Evolutionary conservation across 805 yeast species (phyloP), one percentile per base, ranked within the genome.

Genomic region (Clavispora carvajalis): DNA sequence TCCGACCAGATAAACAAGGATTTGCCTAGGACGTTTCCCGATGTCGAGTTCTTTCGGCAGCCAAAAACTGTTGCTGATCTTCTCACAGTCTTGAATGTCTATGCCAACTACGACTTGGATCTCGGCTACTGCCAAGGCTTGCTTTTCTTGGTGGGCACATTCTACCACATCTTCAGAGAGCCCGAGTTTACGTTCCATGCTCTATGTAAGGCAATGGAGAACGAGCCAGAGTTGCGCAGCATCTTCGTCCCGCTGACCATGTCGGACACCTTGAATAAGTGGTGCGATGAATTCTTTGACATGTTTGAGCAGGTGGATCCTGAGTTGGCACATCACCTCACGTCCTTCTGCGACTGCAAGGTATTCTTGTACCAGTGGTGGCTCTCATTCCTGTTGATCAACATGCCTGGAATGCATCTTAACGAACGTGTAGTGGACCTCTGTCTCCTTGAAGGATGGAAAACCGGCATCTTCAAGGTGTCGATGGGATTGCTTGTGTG

Each of bases 91-190:
- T 62, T 80, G 44, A 76, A 80, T 41, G 85, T 82, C 1, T 80
- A 75, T 50, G 77, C 80, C 36, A 75, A 79, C 47, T 80, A 77
- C 52, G 85, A 80, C 58, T 70, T 71, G 38, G 82, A 79, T 48
- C 74, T 80, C 48, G 86, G 86, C 9, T 80, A 80, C 52, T 80
- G 86, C 54, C 86, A 80, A 55, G 86, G 86, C 6, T 60, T 80
- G 15, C 71, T 81, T 19, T 80, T 80, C 50, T 60, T 80, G 34
- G 83, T 79, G 10, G 84, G 82, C 2, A 78, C 80, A 4, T 60
- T 80, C 28, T 65, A 74, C 44, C 69, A 65, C 48, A 68, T 63
- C 35, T 62, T 65, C 38, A 53, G 57, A 19, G 52, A 53, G 40
- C 60, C 58, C 38, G 67, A 55, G 54, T 58, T 64, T 49, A 79